Evolutionary conservation across 345 rosid species (phyloP).

Genomic region (Trapa incisa): DNA sequence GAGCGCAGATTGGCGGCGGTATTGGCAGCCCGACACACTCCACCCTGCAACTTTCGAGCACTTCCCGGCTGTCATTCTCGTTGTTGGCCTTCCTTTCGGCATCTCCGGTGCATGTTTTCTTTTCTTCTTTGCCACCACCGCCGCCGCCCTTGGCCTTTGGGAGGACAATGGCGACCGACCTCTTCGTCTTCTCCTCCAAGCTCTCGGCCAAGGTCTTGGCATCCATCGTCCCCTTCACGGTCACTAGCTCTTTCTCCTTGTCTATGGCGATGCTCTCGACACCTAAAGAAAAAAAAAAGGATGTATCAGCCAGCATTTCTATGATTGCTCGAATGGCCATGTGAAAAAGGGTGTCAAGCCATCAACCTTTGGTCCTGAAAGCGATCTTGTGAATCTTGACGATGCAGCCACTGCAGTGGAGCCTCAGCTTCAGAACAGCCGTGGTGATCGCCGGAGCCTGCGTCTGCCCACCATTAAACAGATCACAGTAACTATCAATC

Average conservation of each 20-base stretch:
- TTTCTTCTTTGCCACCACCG: constrained; percentile 18
- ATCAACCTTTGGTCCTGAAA: constrained; percentile 44
- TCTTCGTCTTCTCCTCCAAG: constrained; percentile 47
- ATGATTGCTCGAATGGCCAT: neutral
- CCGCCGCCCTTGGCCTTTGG: constrained; percentile 36
- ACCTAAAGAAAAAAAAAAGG: constrained; percentile 24
- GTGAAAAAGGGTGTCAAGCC: too few relatives aligned
- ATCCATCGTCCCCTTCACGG: constrained; percentile 69
- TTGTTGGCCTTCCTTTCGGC: constrained; percentile 15
- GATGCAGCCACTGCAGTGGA: constrained; percentile 69
- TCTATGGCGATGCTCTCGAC: constrained; percentile 37
- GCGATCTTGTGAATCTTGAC: constrained; percentile 42
- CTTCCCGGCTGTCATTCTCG: constrained; percentile 16
- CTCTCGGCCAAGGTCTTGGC: constrained; percentile 32
- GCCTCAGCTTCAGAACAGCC: constrained; percentile 46
- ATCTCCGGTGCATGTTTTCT: constrained; percentile 8
- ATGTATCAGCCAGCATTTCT: neutral
- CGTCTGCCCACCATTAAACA: neutral
- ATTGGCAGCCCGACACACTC: neutral
- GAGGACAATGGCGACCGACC: constrained; percentile 41
- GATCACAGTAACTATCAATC: neutral
- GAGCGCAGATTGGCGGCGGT: neutral
- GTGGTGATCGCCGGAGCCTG: constrained; percentile 45
- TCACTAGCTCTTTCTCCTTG: constrained; percentile 44
- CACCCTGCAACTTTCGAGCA: constrained; percentile 3